Conservation (phyloP, 2,329 filamentous ascomycete species). For the Colletotrichum sp. region DNA sequence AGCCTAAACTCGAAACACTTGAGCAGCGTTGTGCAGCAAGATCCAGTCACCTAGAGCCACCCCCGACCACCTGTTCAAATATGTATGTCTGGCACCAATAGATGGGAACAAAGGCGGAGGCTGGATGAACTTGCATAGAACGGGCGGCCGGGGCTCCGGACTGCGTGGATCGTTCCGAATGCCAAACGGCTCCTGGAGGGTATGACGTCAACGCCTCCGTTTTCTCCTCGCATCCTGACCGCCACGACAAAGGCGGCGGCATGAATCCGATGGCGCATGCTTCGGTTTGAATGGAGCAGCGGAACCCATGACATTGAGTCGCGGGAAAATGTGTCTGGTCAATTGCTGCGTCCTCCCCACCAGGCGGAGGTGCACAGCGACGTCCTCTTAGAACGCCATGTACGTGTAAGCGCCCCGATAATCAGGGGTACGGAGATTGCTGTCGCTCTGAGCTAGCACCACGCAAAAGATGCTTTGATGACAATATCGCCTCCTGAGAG, state of each 20-base stretch:
- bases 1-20: slow-evolving; percentile 8
- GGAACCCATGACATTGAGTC: background rate
- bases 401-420: background rate
- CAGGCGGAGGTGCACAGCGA: background rate
- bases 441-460: background rate
- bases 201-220: background rate
- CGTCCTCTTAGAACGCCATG: background rate
- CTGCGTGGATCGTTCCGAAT: background rate
- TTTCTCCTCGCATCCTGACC: background rate
- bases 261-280: background rate
- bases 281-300: background rate
- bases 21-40: background rate
- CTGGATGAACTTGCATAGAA: background rate
- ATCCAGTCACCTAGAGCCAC: background rate
- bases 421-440: slow-evolving; percentile 5
- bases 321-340: background rate
- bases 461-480: background rate
- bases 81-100: background rate
- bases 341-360: background rate
- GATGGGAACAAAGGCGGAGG: background rate
- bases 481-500: background rate
- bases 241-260: background rate
- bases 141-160: background rate
- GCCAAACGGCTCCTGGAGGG: background rate
- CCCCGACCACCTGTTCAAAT: background rate